Evolutionary conservation across 352 stramenopile genomes (phyloP), one percentile per base, ranked within the genome.

Genomic region (Pythium dissimile): DNA sequence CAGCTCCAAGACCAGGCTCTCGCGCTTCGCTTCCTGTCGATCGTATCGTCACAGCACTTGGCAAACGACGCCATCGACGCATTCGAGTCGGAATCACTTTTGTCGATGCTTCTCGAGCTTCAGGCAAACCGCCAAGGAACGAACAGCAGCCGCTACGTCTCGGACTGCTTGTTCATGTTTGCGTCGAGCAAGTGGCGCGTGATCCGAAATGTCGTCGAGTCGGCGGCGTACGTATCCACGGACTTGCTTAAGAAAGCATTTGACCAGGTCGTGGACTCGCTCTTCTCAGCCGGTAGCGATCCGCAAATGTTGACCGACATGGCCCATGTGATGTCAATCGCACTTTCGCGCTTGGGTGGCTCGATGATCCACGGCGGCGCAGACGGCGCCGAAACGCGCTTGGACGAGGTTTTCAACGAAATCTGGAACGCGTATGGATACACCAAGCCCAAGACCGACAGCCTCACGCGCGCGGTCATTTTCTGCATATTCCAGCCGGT

Each of bases 391-490:
- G 42, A 75, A 0, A 54, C 37, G 7, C 57, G 50, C 18, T 52
- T 89, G 5, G 59, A 78, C 53, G 66, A 46, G 10, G 65, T 89
- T 3, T 75, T 90, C 30, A 44, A 71, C 3, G 67, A 79, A 27
- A 62, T 94, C 20, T 94, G 84, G 84, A 72, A 53, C 5, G 75
- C 82, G 26, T 92, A 94, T 64, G 73, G 53, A 11, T 75, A 89
- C 52, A 80, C 76, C 58, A 84, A 81, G 44, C 72, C 77, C 23
- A 92, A 92, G 57, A 71, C 80, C 9, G 80, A 94, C 34, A 60
- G 57, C 0, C 71, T 94, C 18, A 90, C 82, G 8, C 70, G 73
- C 46, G 78, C 76, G 6, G 75, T 94, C 0, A 59, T 94, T 23
- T 69, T 66, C 31, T 90, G 79, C 20, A 58, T 90, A 20, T 89